Evolutionary conservation across 371 early-diverging fungal species (phyloP).

Genomic region (Mortierella sp.): DNA sequence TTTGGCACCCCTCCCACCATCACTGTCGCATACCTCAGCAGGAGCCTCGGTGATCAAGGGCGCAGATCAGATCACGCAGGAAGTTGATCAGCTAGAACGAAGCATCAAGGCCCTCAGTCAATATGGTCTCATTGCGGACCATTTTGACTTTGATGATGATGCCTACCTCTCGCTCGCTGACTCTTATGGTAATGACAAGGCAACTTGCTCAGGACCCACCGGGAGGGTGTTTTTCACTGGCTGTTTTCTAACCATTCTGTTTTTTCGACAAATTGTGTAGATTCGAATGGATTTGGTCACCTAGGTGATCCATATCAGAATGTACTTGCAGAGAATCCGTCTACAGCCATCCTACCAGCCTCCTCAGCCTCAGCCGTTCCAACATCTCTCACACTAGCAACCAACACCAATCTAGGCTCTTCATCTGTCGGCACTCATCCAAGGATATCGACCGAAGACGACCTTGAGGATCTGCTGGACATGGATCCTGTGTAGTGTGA

Average conservation of each 20-base stretch:
- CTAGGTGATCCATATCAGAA: slow-evolving; percentile 6
- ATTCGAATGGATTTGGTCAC: neutral
- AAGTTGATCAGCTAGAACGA: slow-evolving; percentile 32
- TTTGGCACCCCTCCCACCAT: slow-evolving; percentile 20
- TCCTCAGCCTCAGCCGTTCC: neutral
- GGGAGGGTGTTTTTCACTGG: no score
- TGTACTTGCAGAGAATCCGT: neutral
- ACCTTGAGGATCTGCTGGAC: slow-evolving; percentile 31
- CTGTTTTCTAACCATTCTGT: neutral
- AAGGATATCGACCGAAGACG: slow-evolving; percentile 39
- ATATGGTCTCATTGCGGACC: slow-evolving; percentile 20
- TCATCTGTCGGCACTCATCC: slow-evolving; percentile 18
- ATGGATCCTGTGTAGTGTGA: slow-evolving; percentile 21
- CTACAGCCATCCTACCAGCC: neutral
- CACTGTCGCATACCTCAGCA: slow-evolving; percentile 24
- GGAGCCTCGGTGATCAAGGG: slow-evolving; percentile 27
- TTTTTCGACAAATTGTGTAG: slow-evolving; percentile 8
- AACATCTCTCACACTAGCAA: neutral
- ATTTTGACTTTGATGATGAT: slow-evolving; percentile 22
- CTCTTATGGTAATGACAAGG: slow-evolving; percentile 19
- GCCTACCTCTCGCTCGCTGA: slow-evolving; percentile 14
- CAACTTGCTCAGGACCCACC: neutral
- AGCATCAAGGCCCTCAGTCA: slow-evolving; percentile 29
- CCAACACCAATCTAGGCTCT: neutral
- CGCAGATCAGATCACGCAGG: slow-evolving; percentile 32